Evolutionary conservation across 352 stramenopile species (phyloP).

Genomic region (Phytophthora cryptogea): DNA sequence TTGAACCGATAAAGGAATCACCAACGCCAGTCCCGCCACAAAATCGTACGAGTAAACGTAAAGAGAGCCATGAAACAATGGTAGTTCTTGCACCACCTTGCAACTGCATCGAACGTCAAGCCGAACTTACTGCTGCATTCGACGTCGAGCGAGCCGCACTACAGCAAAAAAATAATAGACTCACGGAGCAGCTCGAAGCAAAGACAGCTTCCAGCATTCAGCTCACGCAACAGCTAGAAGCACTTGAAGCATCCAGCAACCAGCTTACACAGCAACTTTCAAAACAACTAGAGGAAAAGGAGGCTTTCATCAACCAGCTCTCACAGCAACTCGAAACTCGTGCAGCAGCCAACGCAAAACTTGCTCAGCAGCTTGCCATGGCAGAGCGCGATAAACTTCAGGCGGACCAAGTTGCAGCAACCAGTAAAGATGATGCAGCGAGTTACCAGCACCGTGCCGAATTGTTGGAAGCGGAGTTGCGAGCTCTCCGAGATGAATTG

Average conservation of each 20-base stretch:
- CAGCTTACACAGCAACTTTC: conserved; percentile 26
- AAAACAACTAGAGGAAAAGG: conserved; percentile 29
- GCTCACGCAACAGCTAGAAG: conserved; percentile 33
- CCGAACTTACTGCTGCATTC: conserved; percentile 16
- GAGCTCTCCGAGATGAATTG: conserved; percentile 25
- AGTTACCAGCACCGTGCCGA: conserved; percentile 24
- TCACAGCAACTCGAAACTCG: conserved; percentile 29
- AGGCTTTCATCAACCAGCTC: conserved; percentile 17
- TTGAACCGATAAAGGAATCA: neutral
- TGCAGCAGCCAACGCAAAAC: conserved; percentile 25
- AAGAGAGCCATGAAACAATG: neutral
- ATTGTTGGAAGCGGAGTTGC: conserved; percentile 22
- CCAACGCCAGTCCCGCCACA: conserved; percentile 1
- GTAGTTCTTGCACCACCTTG: conserved; percentile 11
- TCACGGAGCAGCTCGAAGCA: conserved; percentile 39
- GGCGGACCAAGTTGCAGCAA: conserved; percentile 20
- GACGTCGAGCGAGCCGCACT: conserved; percentile 35
- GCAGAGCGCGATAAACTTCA: conserved; percentile 26
- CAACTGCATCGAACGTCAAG: conserved; percentile 24
- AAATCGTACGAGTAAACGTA: neutral
- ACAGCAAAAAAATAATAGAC: conserved; percentile 26
- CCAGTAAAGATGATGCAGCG: conserved; percentile 19
- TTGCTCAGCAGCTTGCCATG: conserved; percentile 39
- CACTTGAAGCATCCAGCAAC: conserved; percentile 2
- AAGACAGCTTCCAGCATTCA: conserved; percentile 11